Percentiles rank a stretch among this genome's conserved stretches.
These are phyloP conservation scores for Cryptosporidium ubiquitum DNA, from an alignment of 169 alveolate species.

Conservation along the genomic window DNA sequence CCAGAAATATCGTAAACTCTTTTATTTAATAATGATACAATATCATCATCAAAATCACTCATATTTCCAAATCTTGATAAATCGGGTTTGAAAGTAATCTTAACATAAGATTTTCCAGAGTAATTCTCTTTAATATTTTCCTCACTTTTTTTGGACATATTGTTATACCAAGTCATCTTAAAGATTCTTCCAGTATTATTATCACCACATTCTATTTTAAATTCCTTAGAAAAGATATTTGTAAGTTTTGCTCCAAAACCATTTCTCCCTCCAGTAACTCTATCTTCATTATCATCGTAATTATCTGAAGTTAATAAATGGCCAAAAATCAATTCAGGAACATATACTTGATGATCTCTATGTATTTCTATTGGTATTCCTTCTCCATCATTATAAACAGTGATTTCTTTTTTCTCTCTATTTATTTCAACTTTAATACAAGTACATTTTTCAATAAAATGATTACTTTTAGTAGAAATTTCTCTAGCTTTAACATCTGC, in stretches of 20 bases:
- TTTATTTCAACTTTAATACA: constrained; percentile 83
- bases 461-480: constrained; percentile 47
- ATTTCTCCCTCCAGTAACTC: constrained; percentile 99
- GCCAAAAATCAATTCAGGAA: constrained; percentile 99
- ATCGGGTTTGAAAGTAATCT: constrained; percentile 98
- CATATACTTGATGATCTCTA: constrained; percentile 95
- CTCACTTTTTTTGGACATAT: constrained; percentile 89
- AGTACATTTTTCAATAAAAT: constrained; percentile 66
- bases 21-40: constrained; percentile 90
- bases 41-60: constrained; percentile 91
- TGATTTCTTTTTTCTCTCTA: constrained; percentile 78
- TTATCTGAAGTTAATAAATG: constrained; percentile 97
- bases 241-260: constrained; percentile 99
- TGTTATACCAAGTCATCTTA: constrained; percentile 90
- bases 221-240: constrained; percentile 95
- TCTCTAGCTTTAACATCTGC: constrained; percentile 97
- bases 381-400: constrained; percentile 90
- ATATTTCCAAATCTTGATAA: constrained; percentile 89
- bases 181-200: constrained; percentile 86
- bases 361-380: constrained; percentile 94
- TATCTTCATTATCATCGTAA: constrained; percentile 97
- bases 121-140: constrained; percentile 83
- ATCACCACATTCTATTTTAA: constrained; percentile 96
- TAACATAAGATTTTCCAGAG: constrained; percentile 89
- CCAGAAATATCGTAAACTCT: constrained; percentile 99